Evolutionary conservation across 1,284 basidiomycete species (phyloP).

Genomic region (Inonotus hispidus): DNA sequence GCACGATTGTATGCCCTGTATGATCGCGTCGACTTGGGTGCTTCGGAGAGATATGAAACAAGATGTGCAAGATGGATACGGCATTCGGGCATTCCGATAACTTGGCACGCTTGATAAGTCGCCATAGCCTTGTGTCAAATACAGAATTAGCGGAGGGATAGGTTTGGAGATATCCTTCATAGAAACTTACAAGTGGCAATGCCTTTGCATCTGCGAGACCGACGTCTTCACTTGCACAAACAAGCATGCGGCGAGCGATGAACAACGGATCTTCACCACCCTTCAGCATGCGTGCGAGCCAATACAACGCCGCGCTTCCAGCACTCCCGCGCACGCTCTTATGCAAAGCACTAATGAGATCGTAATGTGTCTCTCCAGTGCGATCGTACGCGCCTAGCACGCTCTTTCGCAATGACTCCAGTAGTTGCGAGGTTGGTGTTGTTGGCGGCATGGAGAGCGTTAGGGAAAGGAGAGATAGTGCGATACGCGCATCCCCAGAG

Average conservation of each 20-base stretch:
- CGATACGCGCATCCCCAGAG: constrained; percentile 66
- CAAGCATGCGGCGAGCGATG: constrained; percentile 75
- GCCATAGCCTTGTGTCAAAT: constrained; percentile 56
- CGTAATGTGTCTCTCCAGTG: constrained; percentile 73
- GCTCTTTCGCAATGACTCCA: constrained; percentile 46
- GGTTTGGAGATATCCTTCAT: neutral
- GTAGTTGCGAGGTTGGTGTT: constrained; percentile 39
- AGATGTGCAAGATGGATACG: constrained; percentile 76
- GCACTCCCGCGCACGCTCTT: constrained; percentile 82
- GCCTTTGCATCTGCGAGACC: constrained; percentile 74
- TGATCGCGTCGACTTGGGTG: constrained; percentile 76
- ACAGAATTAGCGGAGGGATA: neutral
- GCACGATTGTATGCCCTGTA: constrained; percentile 77
- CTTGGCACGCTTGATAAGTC: constrained; percentile 74
- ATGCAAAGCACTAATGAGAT: constrained; percentile 86
- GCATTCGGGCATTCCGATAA: constrained; percentile 83
- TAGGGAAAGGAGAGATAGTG: constrained; percentile 62
- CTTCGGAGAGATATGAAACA: constrained; percentile 78
- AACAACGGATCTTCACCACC: constrained; percentile 89
- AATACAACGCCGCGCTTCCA: constrained; percentile 81
- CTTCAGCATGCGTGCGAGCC: constrained; percentile 79
- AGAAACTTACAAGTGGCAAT: constrained; percentile 54
- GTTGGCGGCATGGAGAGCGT: constrained; percentile 39
- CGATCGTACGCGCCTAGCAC: constrained; percentile 67
- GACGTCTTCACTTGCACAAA: constrained; percentile 84